phyloP scores from a whole-genome alignment of 2,329 filamentous ascomycete genomes.

The Claviceps capensis region DNA sequence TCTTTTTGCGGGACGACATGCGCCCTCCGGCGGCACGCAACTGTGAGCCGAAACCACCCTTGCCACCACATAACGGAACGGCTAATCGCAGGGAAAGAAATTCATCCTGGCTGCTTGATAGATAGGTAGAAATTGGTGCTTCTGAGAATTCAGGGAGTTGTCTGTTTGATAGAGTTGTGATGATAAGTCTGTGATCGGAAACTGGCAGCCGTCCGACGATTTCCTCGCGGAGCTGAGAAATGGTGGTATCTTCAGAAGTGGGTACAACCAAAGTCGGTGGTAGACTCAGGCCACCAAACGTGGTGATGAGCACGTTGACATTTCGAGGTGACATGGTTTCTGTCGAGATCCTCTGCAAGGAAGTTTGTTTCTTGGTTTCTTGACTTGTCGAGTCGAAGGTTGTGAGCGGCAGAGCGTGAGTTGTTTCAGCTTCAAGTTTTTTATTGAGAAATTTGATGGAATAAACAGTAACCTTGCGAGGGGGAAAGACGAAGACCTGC shows the following conservation, averaged over 20 bases:
- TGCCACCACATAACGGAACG: slow-evolving; percentile 73
- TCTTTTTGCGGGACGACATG: slow-evolving; percentile 90
- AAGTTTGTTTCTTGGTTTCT: background rate
- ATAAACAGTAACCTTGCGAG: background rate
- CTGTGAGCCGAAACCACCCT: slow-evolving; percentile 95
- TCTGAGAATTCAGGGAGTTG: slow-evolving; percentile 44
- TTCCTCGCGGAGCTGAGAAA: slow-evolving; percentile 51
- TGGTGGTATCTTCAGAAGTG: slow-evolving; percentile 47
- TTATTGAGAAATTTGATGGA: background rate
- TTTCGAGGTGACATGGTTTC: slow-evolving; percentile 39
- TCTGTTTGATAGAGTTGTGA: slow-evolving; percentile 72
- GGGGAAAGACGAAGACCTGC: background rate
- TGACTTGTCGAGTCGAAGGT: background rate
- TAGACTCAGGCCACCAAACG: slow-evolving; percentile 69
- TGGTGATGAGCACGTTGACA: slow-evolving; percentile 74
- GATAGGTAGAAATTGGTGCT: slow-evolving; percentile 45
- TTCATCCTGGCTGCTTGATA: slow-evolving; percentile 43
- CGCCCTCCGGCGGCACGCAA: slow-evolving; percentile 91
- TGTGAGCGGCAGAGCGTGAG: background rate
- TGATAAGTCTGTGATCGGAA: slow-evolving; percentile 47
- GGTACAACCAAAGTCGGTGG: slow-evolving; percentile 75
- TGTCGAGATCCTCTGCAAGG: background rate
- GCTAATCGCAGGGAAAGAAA: slow-evolving; percentile 75
- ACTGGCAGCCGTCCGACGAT: slow-evolving; percentile 49
- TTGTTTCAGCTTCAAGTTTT: background rate